Percentiles rank a stretch among this genome's conserved stretches.
Conservation (phyloP, 75 land plant species). For the Cupressus sempervirens region DNA sequence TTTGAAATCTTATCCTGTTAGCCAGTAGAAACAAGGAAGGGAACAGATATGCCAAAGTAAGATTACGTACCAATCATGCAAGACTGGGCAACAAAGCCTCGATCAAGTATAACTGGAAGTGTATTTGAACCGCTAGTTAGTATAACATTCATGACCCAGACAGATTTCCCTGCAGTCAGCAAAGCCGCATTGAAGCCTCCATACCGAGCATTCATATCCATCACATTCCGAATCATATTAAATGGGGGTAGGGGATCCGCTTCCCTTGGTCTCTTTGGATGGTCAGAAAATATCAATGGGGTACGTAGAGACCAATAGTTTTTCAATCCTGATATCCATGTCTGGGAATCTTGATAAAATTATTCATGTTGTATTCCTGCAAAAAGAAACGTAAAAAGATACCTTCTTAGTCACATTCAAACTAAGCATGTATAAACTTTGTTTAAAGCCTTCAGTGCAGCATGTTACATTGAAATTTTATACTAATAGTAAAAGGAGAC, state of each 20-base stretch:
- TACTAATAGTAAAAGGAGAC: neutral
- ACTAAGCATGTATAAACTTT: neutral
- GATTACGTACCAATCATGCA: slow-evolving; percentile 96
- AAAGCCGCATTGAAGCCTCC: too few species aligned
- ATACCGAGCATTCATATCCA: too few species aligned
- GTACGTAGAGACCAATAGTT: slow-evolving; percentile 91
- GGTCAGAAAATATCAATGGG: slow-evolving; percentile 89
- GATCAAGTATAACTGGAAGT: slow-evolving; percentile 62
- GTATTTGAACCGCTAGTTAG: slow-evolving; percentile 46
- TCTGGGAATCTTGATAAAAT: slow-evolving; percentile 41
- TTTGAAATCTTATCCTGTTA: too few species aligned
- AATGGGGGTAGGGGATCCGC: too few species aligned
- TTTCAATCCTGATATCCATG: slow-evolving; percentile 45
- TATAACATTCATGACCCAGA: slow-evolving; percentile 93
- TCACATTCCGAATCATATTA: too few species aligned
- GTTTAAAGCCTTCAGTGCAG: neutral
- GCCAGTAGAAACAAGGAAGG: too few species aligned
- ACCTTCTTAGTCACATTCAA: neutral
- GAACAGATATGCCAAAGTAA: too few species aligned
- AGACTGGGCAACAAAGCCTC: slow-evolving; percentile 73
- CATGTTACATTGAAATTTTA: neutral
- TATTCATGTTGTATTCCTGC: slow-evolving; percentile 67
- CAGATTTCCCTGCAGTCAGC: slow-evolving; percentile 58
- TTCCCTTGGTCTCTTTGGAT: too few species aligned
- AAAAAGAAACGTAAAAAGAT: neutral